phyloP scores from a whole-genome alignment of 2,329 filamentous ascomycete genomes.

The Nannizzia gypsea region DNA sequence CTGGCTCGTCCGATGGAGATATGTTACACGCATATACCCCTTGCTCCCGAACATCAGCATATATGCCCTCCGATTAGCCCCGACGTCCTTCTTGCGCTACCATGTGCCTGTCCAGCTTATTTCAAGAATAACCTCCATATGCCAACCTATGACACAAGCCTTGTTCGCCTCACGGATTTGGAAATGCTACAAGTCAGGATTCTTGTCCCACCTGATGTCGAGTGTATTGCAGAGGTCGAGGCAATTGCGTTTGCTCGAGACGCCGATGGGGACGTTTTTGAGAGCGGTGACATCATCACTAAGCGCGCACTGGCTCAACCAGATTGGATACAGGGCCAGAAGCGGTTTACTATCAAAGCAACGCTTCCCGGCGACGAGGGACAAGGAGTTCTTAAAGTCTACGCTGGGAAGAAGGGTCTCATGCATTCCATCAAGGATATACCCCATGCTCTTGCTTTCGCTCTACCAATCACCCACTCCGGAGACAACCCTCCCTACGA shows the following conservation, averaged over 20 bases:
- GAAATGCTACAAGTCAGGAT: conserved; percentile 89
- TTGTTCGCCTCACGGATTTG: conserved; percentile 74
- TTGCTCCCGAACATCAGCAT: conserved; percentile 80
- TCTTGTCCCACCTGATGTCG: conserved; percentile 76
- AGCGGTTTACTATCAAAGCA: conserved; percentile 88
- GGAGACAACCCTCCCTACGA: conserved; percentile 92
- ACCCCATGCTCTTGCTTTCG: conserved; percentile 78
- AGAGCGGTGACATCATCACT: conserved; percentile 73
- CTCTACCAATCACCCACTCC: conserved; percentile 78
- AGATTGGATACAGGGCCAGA: conserved; percentile 77
- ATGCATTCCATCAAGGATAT: conserved; percentile 98
- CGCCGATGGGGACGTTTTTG: conserved; percentile 80
- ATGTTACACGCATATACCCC: conserved; percentile 90
- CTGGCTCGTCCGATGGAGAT: conserved; percentile 76
- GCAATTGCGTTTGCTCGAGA: conserved; percentile 69
- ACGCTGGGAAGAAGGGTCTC: conserved; percentile 83
- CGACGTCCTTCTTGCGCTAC: conserved; percentile 74
- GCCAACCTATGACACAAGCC: conserved; percentile 79
- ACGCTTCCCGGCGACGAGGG: conserved; percentile 85
- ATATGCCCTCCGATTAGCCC: conserved; percentile 79
- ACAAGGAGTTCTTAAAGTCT: conserved; percentile 75
- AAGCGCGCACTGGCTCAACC: conserved; percentile 84
- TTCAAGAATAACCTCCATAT: conserved; percentile 74
- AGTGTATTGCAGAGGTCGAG: conserved; percentile 86
- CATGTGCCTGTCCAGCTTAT: conserved; percentile 73